Percentiles rank a stretch among this genome's conserved stretches.
phyloP scores from a whole-genome alignment of 768 basidiomycete species.

The Trametes gibbosa region DNA sequence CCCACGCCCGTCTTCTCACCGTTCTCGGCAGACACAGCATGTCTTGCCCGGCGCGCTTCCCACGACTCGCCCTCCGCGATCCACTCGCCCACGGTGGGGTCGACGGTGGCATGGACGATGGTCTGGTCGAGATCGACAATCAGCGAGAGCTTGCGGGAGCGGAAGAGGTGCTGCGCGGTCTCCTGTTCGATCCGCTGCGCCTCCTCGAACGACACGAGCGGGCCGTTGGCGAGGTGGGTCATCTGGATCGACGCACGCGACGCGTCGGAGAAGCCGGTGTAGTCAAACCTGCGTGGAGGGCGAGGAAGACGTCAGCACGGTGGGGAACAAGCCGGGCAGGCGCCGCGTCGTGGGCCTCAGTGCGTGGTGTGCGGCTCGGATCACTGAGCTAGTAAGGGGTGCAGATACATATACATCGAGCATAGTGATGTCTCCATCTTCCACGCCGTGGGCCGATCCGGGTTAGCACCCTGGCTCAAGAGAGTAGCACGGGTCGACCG shows the following conservation, averaged over 20 bases:
- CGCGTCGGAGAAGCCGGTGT: slow-evolving; percentile 84
- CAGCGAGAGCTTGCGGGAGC: slow-evolving; percentile 77
- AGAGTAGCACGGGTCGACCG: too few species aligned
- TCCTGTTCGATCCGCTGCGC: slow-evolving; percentile 86
- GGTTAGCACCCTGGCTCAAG: too few species aligned
- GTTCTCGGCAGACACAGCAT: slow-evolving; percentile 29
- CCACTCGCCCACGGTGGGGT: slow-evolving; percentile 99
- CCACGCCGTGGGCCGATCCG: too few species aligned
- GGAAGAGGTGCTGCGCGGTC: slow-evolving; percentile 75
- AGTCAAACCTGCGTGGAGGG: slow-evolving; percentile 59
- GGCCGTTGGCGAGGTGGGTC: slow-evolving; percentile 89
- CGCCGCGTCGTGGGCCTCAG: too few species aligned
- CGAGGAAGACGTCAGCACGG: not conserved
- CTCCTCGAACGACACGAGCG: slow-evolving; percentile 90
- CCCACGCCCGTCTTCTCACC: slow-evolving; percentile 25
- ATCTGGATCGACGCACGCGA: slow-evolving; percentile 88
- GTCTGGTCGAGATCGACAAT: slow-evolving; percentile 99
- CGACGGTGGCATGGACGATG: slow-evolving; percentile 97
- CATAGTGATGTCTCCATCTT: too few species aligned
- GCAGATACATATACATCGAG: too few species aligned
- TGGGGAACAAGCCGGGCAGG: too few species aligned
- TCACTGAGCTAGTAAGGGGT: too few species aligned
- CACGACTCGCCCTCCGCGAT: slow-evolving; percentile 80
- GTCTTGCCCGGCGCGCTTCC: slow-evolving; percentile 58
- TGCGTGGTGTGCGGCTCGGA: too few species aligned